Base-by-base conservation (phyloP, 2,329 filamentous ascomycete genomes). In the Hortaea sp. region DNA sequence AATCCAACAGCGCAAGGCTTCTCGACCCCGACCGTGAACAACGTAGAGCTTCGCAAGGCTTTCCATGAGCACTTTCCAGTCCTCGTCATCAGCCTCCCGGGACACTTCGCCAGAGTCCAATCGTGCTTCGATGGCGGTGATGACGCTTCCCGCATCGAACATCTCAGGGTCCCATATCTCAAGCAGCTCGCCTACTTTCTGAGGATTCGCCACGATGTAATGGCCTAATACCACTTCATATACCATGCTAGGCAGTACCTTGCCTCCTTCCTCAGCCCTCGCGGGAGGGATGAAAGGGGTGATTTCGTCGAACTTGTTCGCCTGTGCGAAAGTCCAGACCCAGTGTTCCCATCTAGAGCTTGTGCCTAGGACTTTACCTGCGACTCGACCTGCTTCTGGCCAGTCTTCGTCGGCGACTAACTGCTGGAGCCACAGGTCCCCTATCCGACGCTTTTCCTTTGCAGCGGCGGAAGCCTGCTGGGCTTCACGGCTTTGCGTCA, bases 361-460 rank as follows among this genome's bases (percentile, higher is more conserved):
- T 1, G 83, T 87, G 39, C 81, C 81, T 1, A 98, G 72, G 0
- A 95, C 89, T 59, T 83, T 88, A 10, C 84, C 85, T 48, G 88
- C 90, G 4, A 94, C 74, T 57, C 84, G 75, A 1, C 88, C 90
- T 5, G 92, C 92, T 47, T 77, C 72, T 6, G 63, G 63, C 92
- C 92, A 98, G 50, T 90, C 75, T 6, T 79, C 75, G 0, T 78
- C 73, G 32, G 82, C 78, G 31, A 95, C 78, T 31, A 97, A 75
- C 57, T 95, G 86, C 50, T 89, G 82, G 31, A 98, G 75, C 92
- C 92, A 98, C 5, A 94, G 74, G 60, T 97, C 92, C 20, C 92
- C 92, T 48, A 98, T 86, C 1, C 87, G 78, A 31, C 85, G 78
- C 66, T 95, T 98, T 62, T 98, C 90, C 55, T 84, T 87, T 51